Percentiles rank a stretch among this genome's conserved stretches.
Conservation (phyloP, 2,329 filamentous ascomycete species). For the Diaporthe vexans region DNA sequence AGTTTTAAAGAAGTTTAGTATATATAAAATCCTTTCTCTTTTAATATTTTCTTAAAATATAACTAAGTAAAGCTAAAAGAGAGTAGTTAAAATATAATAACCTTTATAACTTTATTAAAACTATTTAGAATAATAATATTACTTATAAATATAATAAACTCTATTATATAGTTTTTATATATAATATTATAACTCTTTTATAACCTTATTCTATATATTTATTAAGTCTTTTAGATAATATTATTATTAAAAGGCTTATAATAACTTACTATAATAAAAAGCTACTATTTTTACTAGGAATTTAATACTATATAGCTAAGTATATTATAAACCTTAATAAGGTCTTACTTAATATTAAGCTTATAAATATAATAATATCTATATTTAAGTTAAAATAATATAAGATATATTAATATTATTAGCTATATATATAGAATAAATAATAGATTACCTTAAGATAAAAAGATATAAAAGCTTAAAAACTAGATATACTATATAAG, state of each 20-base stretch:
- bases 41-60: background rate
- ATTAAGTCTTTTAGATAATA: background rate
- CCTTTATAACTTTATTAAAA: background rate
- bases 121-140: background rate
- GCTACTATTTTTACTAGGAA: too few species aligned
- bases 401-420: background rate
- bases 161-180: background rate
- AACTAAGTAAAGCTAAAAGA: background rate
- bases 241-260: background rate
- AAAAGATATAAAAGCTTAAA: background rate
- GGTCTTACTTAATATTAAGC: background rate
- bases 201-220: background rate
- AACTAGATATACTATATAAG: too few species aligned
- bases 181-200: background rate
- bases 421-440: background rate
- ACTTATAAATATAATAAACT: background rate
- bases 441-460: background rate
- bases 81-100: background rate
- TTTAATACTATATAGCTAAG: background rate
- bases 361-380: background rate
- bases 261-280: background rate
- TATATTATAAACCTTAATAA: background rate
- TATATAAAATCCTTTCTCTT: background rate
- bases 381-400: background rate
- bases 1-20: background rate